phyloP scores from a whole-genome alignment of 140 eudicot species.

The Stevia rebaudiana region DNA sequence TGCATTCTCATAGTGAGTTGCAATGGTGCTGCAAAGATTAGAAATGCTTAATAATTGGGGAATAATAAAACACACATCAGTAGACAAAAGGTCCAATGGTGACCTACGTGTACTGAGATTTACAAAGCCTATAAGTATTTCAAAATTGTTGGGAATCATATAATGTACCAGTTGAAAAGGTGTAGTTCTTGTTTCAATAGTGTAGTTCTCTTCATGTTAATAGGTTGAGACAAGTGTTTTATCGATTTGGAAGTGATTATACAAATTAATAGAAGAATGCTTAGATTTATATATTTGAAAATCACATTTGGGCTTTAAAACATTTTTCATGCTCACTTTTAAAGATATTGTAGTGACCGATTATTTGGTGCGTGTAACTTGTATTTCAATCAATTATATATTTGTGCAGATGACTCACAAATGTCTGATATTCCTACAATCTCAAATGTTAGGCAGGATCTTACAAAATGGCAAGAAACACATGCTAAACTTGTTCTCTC shows the following conservation, averaged over 20 bases:
- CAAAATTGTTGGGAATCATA: neutral
- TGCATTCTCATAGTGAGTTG: no score
- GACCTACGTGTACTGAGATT: slow-evolving; percentile 1
- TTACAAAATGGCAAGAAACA: slow-evolving; percentile 81
- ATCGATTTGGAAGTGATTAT: slow-evolving; percentile 19
- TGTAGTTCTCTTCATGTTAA: neutral
- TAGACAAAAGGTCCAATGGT: neutral
- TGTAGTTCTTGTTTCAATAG: slow-evolving; percentile 4
- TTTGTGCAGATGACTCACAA: slow-evolving; percentile 71
- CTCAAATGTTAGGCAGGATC: slow-evolving; percentile 94
- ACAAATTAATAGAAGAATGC: neutral
- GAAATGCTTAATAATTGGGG: neutral
- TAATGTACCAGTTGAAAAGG: neutral
- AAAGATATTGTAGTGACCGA: neutral
- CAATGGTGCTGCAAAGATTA: slow-evolving; percentile 4
- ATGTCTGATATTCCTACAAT: slow-evolving; percentile 76
- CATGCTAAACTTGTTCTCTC: slow-evolving; percentile 90
- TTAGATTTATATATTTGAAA: neutral
- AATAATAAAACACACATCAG: neutral
- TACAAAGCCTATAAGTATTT: neutral
- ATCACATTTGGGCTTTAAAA: neutral
- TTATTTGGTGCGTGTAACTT: slow-evolving; percentile 12
- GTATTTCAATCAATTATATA: slow-evolving; percentile 12
- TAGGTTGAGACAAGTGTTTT: neutral
- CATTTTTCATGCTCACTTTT: slow-evolving; percentile 1